Base-by-base conservation (phyloP, 306 rosid genomes). In the Cucurbita ficifolia region DNA sequence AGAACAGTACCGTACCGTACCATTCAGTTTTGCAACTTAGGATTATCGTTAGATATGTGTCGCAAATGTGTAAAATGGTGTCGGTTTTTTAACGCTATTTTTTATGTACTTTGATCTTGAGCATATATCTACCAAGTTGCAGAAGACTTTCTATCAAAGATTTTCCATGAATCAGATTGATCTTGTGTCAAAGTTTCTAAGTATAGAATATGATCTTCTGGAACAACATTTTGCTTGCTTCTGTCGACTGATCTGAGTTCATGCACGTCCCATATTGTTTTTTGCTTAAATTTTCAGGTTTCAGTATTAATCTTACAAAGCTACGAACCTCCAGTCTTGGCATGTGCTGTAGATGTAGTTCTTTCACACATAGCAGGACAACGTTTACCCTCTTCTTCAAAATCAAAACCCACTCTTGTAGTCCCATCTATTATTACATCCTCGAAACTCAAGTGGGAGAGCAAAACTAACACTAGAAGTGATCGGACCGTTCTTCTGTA, bases 281-380 rank as follows among this genome's bases (percentile, higher is more conserved):
- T 67, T 67, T 46, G 13, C 56, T 69, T 22, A 7, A 22, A 19
- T 59, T 76, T 73, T 77, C 86, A 91, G 97, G 90, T 89, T 22
- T 87, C 96, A 8, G 18, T 89, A 61, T 74, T 92, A 80, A 80
- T 83, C 59, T 72, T 92, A 89, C 83, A 88, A 81, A 81, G 69
- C 71, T 84, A 84, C 49, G 96, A 85, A 75, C 86, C 92, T 24
- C 97, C 97, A 16, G 61, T 85, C 54, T 87, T 89, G 62, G 89
- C 86, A 51, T 89, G 97, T 61, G 96, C 92, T 58, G 65, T 92
- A 45, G 81, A 83, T 73, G 96, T 89, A 84, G 83, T 89, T 62
- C 88, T 92, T 1, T 59, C 77, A 49, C 82, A 81, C 48, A 76
- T 92, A 78, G 77, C 78, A 0, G 85, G 75, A 65, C 83, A 73